Conservation (phyloP, 371 early-diverging fungal genomes). For the Rhizopus arrhizus region DNA sequence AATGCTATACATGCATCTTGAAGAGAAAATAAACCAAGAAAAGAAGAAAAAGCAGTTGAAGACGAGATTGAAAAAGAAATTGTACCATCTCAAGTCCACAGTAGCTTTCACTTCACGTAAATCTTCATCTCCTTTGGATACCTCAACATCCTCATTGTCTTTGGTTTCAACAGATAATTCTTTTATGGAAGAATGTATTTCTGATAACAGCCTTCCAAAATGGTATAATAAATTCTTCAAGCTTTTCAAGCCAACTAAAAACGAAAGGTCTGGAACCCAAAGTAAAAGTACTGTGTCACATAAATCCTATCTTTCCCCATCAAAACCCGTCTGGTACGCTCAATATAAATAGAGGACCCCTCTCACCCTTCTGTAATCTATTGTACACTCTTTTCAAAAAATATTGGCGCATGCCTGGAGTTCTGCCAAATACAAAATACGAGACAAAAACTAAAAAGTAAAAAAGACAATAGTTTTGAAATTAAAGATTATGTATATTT, state of each 20-base stretch:
- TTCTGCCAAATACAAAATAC: no score
- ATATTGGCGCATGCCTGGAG: no score
- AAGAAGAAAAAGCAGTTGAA: slow-evolving; percentile 9
- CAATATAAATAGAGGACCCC: slow-evolving; percentile 28
- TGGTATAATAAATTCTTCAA: slow-evolving; percentile 29
- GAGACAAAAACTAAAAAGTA: no score
- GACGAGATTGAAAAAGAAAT: slow-evolving; percentile 11
- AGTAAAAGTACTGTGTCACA: background rate
- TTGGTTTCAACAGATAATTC: background rate
- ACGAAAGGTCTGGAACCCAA: background rate
- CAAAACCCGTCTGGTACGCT: slow-evolving; percentile 33
- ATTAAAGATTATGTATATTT: no score
- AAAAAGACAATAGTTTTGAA: no score
- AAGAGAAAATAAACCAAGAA: background rate
- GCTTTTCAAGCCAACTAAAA: slow-evolving; percentile 12
- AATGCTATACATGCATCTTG: background rate
- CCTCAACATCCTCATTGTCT: slow-evolving; percentile 4
- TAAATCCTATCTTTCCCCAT: background rate
- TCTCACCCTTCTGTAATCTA: background rate
- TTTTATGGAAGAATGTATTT: background rate
- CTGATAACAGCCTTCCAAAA: background rate
- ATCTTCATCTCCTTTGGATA: background rate
- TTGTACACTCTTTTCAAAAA: background rate
- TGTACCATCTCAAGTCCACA: slow-evolving; percentile 14
- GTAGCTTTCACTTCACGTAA: background rate